phyloP scores from a whole-genome alignment of 805 yeast species.

The Kodamaea laetipori region DNA sequence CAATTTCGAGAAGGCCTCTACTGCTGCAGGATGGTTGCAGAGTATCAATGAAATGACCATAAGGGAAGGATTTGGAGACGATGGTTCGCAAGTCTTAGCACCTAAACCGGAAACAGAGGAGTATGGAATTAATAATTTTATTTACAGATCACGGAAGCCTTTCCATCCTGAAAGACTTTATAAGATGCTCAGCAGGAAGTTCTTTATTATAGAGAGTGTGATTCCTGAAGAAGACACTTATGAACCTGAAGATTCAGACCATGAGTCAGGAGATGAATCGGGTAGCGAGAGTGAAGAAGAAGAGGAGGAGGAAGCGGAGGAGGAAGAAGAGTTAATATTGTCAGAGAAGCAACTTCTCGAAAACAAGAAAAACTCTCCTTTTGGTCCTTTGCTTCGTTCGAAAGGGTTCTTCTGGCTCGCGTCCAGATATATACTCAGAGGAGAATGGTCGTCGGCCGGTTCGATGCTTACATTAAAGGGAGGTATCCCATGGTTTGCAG shows the following conservation, averaged over 20 bases:
- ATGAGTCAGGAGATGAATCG: slow-evolving; percentile 14
- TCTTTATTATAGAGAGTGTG: slow-evolving; percentile 26
- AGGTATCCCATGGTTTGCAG: slow-evolving; percentile 47
- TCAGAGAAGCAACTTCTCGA: slow-evolving; percentile 28
- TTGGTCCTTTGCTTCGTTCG: slow-evolving; percentile 41
- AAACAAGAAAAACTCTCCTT: slow-evolving; percentile 39
- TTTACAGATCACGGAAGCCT: slow-evolving; percentile 43
- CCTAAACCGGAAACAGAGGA: slow-evolving; percentile 51
- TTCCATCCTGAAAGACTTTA: slow-evolving; percentile 49
- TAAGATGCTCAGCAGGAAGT: slow-evolving; percentile 37
- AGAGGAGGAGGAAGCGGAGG: slow-evolving; percentile 19
- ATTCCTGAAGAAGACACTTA: slow-evolving; percentile 20
- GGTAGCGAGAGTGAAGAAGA: slow-evolving; percentile 19
- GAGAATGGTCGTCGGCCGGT: slow-evolving; percentile 50
- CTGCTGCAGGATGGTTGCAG: slow-evolving; percentile 49
- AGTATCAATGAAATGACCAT: slow-evolving; percentile 40
- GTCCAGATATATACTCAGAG: slow-evolving; percentile 40
- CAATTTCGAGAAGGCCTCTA: slow-evolving; percentile 44
- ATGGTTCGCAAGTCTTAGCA: slow-evolving; percentile 20
- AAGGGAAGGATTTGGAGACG: slow-evolving; percentile 33
- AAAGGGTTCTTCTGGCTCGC: slow-evolving; percentile 51
- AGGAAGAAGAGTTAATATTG: slow-evolving; percentile 11
- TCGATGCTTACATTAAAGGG: slow-evolving; percentile 43
- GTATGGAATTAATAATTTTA: slow-evolving; percentile 47
- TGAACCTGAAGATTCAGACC: slow-evolving; percentile 14